These are phyloP conservation scores for Volutella citrinella DNA, from an alignment of 2,329 filamentous ascomycete species.

Conservation along the genomic window DNA sequence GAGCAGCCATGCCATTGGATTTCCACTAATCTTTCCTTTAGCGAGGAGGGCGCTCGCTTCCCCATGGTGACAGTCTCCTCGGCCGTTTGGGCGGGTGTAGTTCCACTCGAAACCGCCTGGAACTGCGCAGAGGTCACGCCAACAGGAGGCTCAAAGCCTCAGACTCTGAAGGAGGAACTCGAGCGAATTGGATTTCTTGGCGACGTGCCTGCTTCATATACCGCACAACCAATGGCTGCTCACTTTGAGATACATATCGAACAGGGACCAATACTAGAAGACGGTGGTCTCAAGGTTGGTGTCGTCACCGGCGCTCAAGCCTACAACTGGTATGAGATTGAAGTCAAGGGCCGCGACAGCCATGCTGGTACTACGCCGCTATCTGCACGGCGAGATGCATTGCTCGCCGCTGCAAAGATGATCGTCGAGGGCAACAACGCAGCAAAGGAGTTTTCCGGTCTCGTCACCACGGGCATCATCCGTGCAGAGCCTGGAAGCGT, in stretches of 20 bases:
- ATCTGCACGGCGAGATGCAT: background rate
- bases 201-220: constrained; percentile 19
- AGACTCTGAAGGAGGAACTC: constrained; percentile 42
- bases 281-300: too few relatives aligned
- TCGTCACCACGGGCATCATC: too few relatives aligned
- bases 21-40: constrained; percentile 33
- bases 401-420: constrained; percentile 26
- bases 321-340: constrained; percentile 24
- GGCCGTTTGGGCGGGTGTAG: constrained; percentile 69
- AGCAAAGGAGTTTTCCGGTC: too few relatives aligned
- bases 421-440: too few relatives aligned
- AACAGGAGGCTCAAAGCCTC: background rate
- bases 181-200: constrained; percentile 70
- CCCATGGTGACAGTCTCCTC: constrained; percentile 69
- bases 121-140: constrained; percentile 54
- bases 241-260: constrained; percentile 81
- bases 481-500: too few relatives aligned
- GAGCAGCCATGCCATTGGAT: background rate
- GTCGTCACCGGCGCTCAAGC: constrained; percentile 23
- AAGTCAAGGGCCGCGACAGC: constrained; percentile 22
- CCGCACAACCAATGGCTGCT: constrained; percentile 55
- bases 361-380: constrained; percentile 13
- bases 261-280: too few relatives aligned
- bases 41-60: constrained; percentile 75
- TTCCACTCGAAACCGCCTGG: constrained; percentile 59